Evolutionary conservation across 1,284 basidiomycete species (phyloP).

Genomic region (Retiboletus flavoniger): DNA sequence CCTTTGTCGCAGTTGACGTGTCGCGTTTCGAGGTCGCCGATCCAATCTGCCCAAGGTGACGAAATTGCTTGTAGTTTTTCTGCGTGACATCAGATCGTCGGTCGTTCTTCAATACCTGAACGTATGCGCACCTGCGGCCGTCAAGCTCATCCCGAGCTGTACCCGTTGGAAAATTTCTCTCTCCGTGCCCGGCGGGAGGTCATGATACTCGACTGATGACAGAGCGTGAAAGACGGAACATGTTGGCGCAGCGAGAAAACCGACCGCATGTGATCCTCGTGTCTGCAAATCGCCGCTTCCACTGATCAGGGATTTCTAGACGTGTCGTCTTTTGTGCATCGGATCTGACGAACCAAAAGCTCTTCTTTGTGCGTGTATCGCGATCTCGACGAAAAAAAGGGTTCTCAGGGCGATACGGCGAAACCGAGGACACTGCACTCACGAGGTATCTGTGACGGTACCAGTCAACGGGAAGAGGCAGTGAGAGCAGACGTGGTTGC

Average conservation of each 20-base stretch:
- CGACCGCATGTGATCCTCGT: slow-evolving; percentile 65
- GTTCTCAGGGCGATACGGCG: slow-evolving; percentile 1
- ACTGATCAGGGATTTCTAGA: slow-evolving; percentile 49
- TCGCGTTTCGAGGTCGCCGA: slow-evolving; percentile 50
- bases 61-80: slow-evolving; percentile 72
- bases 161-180: slow-evolving; percentile 79
- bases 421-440: slow-evolving; percentile 22
- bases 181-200: slow-evolving; percentile 48
- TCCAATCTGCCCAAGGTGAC: slow-evolving; percentile 58
- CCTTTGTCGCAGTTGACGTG: slow-evolving; percentile 53
- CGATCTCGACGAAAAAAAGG: slow-evolving; percentile 35
- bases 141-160: slow-evolving; percentile 70
- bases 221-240: neutral
- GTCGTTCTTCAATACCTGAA: neutral
- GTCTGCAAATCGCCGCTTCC: slow-evolving; percentile 48
- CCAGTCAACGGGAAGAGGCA: neutral
- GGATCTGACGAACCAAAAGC: slow-evolving; percentile 56
- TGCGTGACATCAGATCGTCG: slow-evolving; percentile 26
- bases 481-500: slow-evolving; percentile 15
- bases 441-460: slow-evolving; percentile 48
- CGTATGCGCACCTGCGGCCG: slow-evolving; percentile 52
- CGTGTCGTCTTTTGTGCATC: slow-evolving; percentile 40
- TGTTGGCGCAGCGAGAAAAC: slow-evolving; percentile 17
- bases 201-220: slow-evolving; percentile 54
- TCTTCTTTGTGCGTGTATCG: slow-evolving; percentile 53